Evolutionary conservation across 805 yeast species (phyloP), one percentile per base, ranked within the genome.

Genomic region (Komagataella kurtzmanii): DNA sequence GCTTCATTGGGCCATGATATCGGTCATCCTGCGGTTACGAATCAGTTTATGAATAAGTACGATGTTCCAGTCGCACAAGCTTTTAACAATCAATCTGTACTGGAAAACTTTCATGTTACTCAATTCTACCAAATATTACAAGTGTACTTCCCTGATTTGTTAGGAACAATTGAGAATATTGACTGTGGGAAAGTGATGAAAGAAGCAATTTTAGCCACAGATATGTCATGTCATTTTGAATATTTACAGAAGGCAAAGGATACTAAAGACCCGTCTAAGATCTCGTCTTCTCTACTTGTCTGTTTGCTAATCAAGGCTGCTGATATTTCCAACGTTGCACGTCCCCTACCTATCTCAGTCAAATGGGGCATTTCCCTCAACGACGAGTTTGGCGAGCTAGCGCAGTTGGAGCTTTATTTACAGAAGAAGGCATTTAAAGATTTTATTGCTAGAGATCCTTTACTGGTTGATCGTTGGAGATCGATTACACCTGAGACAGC

Each of bases 11-110:
- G 98, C 50, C 99, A 93, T 68, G 99, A 93, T 65, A 80, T 87
- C 36, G 96, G 97, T 19, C 99, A 93, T 65, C 98, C 98, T 0
- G 99, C 98, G 1, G 80, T 89, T n/a, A 88, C 95, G 12, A 88
- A 88, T 64, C 77, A 79, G 44, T 80, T 88, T 56, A 68, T 91
- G 63, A 68, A 72, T 21, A 71, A 76, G 53, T 63, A 79, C 58
- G 63, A 73, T 7, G 75, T 93, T 0, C 88, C 88, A 8, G 72
- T 88, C 21, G 78, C 91, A 2, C 63, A 66, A 51, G 59, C 78
- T 14, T 90, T 79, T 67, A 71, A 80, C 49, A 81, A 81, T 56
- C 68, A 77, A 51, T 83, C 91, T 6, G 84, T 86, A 1, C 72
- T 93, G 58, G 99, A 93, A 66, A 80, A 81, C 61, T 89, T 79